Base-by-base conservation (phyloP, 2,329 filamentous ascomycete species). In the Sporothrix pallida region DNA sequence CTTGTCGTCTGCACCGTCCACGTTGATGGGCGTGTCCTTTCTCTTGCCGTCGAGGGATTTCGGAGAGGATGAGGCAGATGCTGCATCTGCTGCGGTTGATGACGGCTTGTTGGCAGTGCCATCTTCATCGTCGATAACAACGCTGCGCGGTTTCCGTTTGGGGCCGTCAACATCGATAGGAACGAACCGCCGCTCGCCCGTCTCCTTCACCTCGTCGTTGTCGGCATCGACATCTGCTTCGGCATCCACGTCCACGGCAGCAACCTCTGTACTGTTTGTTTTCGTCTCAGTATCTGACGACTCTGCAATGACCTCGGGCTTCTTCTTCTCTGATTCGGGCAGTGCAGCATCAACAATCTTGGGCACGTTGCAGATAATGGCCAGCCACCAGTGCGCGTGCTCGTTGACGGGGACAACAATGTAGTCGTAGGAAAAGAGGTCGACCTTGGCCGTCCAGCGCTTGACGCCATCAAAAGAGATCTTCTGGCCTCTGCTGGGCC, bases 371-470 rank as follows among this genome's bases (percentile, higher is more conserved):
- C 94, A 97, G 71, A 99, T 95, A 73, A 99, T 95, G 15, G 94
- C 94, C 76, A 98, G 85, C 82, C 96, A 98, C 96, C 97, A 99
- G 81, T 99, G 96, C 1, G 86, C 83, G 77, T 89, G 86, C 79
- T 98, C 93, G 78, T 97, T 97, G 80, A 99, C 93, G 0, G 96
- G 96, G 7, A 99, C 92, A 12, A 98, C 87, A 74, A 98, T 90
- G 80, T 95, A 98, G 79, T 97, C 93, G 78, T 93, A 94, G 6
- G 86, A 87, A 78, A 98, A 93, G 9, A 99, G 83, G 79, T 99
- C 93, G 26, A 95, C 87, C 77, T 91, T 93, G 48, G 92, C 87
- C 0, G 96, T 98, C 96, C 96, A 99, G 60, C 90, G 88, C 80
- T 92, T 90, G 73, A 99, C 95, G 4, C 90, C 92, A 37, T 92